Evolutionary conservation across 2,329 filamentous ascomycete species (phyloP).

Genomic region (Botrytis fabae): DNA sequence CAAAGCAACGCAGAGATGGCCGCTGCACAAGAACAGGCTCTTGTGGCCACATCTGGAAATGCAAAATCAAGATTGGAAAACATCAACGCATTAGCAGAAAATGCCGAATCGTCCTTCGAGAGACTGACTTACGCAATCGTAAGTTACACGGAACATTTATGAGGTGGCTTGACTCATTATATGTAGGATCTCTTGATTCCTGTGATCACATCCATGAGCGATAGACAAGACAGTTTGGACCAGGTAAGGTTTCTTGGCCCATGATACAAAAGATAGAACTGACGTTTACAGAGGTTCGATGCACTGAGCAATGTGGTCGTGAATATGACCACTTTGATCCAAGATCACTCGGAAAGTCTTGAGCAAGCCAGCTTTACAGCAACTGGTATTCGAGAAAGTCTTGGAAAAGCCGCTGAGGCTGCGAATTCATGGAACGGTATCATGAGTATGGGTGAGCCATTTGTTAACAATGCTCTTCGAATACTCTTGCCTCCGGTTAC

Average conservation of each 20-base stretch:
- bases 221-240: slow-evolving; percentile 34
- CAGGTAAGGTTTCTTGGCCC: slow-evolving; percentile 26
- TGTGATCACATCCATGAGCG: slow-evolving; percentile 29
- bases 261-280: not conserved
- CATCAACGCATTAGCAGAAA: slow-evolving; percentile 32
- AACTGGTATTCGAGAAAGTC: slow-evolving; percentile 31
- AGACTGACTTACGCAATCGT: slow-evolving; percentile 31
- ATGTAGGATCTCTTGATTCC: slow-evolving; percentile 29
- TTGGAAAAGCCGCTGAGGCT: slow-evolving; percentile 33
- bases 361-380: slow-evolving; percentile 32
- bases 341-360: slow-evolving; percentile 33
- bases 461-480: slow-evolving; percentile 31
- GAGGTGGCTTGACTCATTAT: slow-evolving; percentile 20
- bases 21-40: slow-evolving; percentile 35
- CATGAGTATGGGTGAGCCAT: slow-evolving; percentile 23
- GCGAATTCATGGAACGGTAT: slow-evolving; percentile 29
- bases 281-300: slow-evolving; percentile 31
- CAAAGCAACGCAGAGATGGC: slow-evolving; percentile 37
- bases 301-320: slow-evolving; percentile 27
- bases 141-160: slow-evolving; percentile 17
- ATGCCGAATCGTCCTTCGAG: slow-evolving; percentile 29
- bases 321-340: slow-evolving; percentile 35
- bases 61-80: slow-evolving; percentile 29
- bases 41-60: slow-evolving; percentile 30
- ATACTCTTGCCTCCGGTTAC: slow-evolving; percentile 25